Evolutionary conservation across 305 asterid species (phyloP).

Genomic region (Fraxinus baroniana): DNA sequence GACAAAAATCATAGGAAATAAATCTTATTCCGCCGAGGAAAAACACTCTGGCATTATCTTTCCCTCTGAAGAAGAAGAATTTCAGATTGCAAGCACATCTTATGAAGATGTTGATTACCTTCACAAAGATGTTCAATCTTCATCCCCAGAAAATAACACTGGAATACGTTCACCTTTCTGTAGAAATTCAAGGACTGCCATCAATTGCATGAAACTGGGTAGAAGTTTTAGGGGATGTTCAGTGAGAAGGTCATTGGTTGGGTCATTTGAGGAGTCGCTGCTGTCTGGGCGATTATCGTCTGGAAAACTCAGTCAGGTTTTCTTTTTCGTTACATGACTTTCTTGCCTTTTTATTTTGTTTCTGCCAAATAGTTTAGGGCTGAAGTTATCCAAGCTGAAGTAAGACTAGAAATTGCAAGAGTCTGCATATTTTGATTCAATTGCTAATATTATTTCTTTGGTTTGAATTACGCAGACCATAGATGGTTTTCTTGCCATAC

Average conservation of each 20-base stretch:
- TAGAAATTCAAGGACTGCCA: slow-evolving; percentile 31
- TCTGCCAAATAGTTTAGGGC: not conserved
- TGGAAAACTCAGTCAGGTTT: slow-evolving; percentile 64
- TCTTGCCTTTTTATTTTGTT: slow-evolving; percentile 18
- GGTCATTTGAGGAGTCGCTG: slow-evolving; percentile 89
- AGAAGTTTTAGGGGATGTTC: slow-evolving; percentile 54
- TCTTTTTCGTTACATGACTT: slow-evolving; percentile 12
- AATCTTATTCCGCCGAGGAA: slow-evolving; percentile 42
- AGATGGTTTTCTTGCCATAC: slow-evolving; percentile 83
- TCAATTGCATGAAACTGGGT: slow-evolving; percentile 32
- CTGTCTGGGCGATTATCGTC: slow-evolving; percentile 72
- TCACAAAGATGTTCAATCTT: slow-evolving; percentile 34
- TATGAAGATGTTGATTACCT: slow-evolving; percentile 34
- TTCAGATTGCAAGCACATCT: slow-evolving; percentile 35
- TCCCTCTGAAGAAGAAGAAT: slow-evolving; percentile 44
- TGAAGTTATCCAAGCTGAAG: not conserved
- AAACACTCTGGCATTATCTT: slow-evolving; percentile 34
- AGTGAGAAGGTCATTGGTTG: slow-evolving; percentile 76
- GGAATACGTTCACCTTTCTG: slow-evolving; percentile 43
- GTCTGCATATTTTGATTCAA: not conserved
- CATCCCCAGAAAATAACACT: slow-evolving; percentile 36
- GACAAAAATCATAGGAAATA: slow-evolving; percentile 26
- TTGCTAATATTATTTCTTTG: slow-evolving; percentile 1
- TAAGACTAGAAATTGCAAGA: not conserved
- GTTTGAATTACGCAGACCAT: slow-evolving; percentile 50